These are phyloP conservation scores for Penicillium goetzii DNA, from an alignment of 495 filamentous ascomycete species.

Conservation along the genomic window DNA sequence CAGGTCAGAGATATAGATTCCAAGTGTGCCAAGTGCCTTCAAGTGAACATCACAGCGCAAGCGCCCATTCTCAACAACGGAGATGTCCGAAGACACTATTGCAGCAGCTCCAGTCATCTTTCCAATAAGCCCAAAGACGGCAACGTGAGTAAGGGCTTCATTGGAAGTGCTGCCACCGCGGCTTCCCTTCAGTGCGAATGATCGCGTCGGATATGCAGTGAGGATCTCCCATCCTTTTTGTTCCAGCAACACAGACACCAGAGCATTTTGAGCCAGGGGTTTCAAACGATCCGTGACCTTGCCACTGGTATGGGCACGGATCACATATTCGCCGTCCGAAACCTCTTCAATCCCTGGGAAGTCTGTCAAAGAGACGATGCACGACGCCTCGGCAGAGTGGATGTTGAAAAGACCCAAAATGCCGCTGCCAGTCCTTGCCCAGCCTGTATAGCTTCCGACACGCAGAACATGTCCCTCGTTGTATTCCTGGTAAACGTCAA, in stretches of 20 bases:
- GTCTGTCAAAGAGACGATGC: conserved; percentile 66
- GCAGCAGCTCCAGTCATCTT: conserved; percentile 92
- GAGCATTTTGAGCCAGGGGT: conserved; percentile 36
- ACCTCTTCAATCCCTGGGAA: conserved; percentile 68
- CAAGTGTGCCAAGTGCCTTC: conserved; percentile 81
- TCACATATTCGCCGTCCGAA: conserved; percentile 58
- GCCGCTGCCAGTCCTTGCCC: conserved; percentile 66
- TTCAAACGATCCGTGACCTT: conserved; percentile 57
- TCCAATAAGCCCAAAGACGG: conserved; percentile 77
- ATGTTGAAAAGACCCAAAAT: conserved; percentile 88
- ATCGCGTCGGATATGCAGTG: conserved; percentile 66
- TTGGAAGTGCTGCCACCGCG: conserved; percentile 7
- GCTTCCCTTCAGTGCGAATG: conserved; percentile 51
- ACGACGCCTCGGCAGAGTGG: conserved; percentile 55
- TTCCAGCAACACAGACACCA: conserved; percentile 63
- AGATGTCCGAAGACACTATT: conserved; percentile 61
- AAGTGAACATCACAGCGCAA: conserved; percentile 66
- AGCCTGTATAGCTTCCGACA: conserved; percentile 72
- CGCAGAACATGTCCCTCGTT: conserved; percentile 73
- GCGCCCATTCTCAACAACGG: conserved; percentile 58
- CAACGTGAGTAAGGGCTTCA: conserved; percentile 47
- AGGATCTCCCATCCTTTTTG: conserved; percentile 80
- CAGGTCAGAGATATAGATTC: conserved; percentile 71
- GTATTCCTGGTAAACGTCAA: conserved; percentile 75
- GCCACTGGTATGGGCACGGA: conserved; percentile 73